Evolutionary conservation across 345 rosid species (phyloP).

Genomic region (Rhodomyrtus tomentosa): DNA sequence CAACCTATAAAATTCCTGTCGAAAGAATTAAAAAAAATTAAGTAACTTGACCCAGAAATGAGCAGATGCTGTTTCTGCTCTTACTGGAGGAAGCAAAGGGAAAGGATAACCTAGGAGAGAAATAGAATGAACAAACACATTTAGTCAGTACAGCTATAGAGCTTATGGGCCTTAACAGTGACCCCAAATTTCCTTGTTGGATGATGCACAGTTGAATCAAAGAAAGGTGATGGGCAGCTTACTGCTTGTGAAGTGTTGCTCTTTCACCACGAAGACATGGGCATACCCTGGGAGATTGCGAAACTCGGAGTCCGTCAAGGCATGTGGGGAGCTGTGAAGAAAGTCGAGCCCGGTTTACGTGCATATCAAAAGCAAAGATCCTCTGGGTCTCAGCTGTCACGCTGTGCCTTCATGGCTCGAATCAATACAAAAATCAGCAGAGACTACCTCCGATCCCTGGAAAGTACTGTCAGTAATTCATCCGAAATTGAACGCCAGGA

Average conservation of each 20-base stretch:
- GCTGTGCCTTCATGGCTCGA: slow-evolving; percentile 66
- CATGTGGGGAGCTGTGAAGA: slow-evolving; percentile 99
- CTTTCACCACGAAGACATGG: slow-evolving; percentile 97
- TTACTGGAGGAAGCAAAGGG: not conserved
- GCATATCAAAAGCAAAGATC: slow-evolving; percentile 56
- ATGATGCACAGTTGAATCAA: slow-evolving; percentile 71
- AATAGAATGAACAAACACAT: not conserved
- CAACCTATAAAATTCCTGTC: not conserved
- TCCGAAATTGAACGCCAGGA: slow-evolving; percentile 13
- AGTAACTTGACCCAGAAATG: not conserved
- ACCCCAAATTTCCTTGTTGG: not conserved
- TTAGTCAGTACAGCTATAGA: not conserved
- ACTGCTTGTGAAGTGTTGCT: slow-evolving; percentile 87
- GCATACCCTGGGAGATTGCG: slow-evolving; percentile 94
- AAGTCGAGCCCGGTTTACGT: slow-evolving; percentile 78
- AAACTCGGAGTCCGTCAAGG: slow-evolving; percentile 91
- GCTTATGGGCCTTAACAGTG: not conserved
- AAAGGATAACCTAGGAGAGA: not conserved
- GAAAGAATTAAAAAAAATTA: not conserved
- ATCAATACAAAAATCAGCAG: slow-evolving; percentile 71
- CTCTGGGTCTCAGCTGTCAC: slow-evolving; percentile 45
- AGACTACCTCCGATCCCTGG: slow-evolving; percentile 51
- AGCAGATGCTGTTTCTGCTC: not conserved
- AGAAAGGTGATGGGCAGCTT: slow-evolving; percentile 67
- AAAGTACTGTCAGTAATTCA: slow-evolving; percentile 14